A percentile compares a stretch with the other conserved stretches of the same genome.
Conservation (phyloP, 169 alveolate genomes). For the Babesia sp. region DNA sequence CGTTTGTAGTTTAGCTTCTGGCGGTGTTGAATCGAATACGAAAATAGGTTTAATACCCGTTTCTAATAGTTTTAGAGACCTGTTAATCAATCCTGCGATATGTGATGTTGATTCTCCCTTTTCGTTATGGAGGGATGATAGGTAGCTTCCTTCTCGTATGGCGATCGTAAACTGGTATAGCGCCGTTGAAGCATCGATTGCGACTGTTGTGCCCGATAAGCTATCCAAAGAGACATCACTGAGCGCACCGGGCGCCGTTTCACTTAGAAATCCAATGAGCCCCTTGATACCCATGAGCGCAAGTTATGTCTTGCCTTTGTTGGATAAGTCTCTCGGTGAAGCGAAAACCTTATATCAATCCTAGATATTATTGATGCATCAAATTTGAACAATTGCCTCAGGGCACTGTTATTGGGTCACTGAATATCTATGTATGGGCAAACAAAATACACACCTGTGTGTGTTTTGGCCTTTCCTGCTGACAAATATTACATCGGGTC, state of each 20-base stretch:
- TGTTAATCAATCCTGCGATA: conserved; percentile 86
- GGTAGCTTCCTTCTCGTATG: conserved; percentile 82
- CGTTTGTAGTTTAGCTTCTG: conserved; percentile 87
- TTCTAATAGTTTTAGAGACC: conserved; percentile 87
- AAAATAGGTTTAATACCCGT: conserved; percentile 92
- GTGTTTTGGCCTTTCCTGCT: conserved; percentile 32
- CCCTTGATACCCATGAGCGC: conserved; percentile 90
- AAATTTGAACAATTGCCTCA: no score
- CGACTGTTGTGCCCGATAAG: conserved; percentile 87
- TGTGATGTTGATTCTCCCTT: conserved; percentile 92
- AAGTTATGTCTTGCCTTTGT: background rate
- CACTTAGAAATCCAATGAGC: conserved; percentile 85
- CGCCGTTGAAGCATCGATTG: conserved; percentile 94
- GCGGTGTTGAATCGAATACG: conserved; percentile 99
- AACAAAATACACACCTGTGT: conserved; percentile 10
- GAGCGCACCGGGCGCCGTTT: conserved; percentile 86
- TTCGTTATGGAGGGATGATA: conserved; percentile 86
- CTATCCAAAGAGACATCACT: conserved; percentile 73
- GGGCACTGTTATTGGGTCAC: background rate
- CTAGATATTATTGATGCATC: no score
- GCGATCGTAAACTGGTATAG: conserved; percentile 93
- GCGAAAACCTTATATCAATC: no score
- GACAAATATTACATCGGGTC: conserved; percentile 80
- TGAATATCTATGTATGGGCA: background rate
- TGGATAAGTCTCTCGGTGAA: no score